phyloP scores from a whole-genome alignment of 768 basidiomycete genomes.

The Pluteus cervinus region DNA sequence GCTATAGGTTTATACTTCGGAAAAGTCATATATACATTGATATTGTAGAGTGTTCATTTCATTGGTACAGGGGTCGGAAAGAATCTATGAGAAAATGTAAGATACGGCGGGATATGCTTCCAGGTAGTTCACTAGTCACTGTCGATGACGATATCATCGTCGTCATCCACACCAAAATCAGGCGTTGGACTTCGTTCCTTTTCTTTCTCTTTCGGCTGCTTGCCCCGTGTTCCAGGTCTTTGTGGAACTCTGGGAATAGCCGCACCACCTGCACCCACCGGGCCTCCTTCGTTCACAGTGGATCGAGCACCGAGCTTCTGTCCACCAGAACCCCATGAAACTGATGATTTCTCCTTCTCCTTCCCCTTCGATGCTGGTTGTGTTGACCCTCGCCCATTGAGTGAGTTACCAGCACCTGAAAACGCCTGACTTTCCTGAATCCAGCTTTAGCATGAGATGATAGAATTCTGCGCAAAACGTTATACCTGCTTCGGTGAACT shows the following conservation, averaged over 20 bases:
- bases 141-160: constrained; percentile 80
- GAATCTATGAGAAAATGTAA: constrained; percentile 5
- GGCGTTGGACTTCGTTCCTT: constrained; percentile 63
- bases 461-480: too few relatives aligned
- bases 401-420: constrained; percentile 58
- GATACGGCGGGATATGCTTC: too few relatives aligned
- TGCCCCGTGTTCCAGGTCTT: too few relatives aligned
- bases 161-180: constrained; percentile 81
- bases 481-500: too few relatives aligned
- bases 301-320: constrained; percentile 41
- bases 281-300: constrained; percentile 30
- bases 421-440: too few relatives aligned
- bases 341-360: constrained; percentile 42
- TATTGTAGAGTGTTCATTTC: constrained; percentile 1
- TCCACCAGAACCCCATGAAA: constrained; percentile 40
- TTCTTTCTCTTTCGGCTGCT: constrained; percentile 28
- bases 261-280: constrained; percentile 52
- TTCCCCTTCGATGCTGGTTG: constrained; percentile 40
- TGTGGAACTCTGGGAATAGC: constrained; percentile 39
- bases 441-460: too few relatives aligned
- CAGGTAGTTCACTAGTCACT: constrained; percentile 51
- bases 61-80: too few relatives aligned
- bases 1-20: constrained; percentile 44
- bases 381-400: constrained; percentile 46
- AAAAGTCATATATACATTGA: constrained; percentile 12